Evolutionary conservation across 1,139 yeast genomes (phyloP).

Genomic region (Debaryomyces singareniensis): DNA sequence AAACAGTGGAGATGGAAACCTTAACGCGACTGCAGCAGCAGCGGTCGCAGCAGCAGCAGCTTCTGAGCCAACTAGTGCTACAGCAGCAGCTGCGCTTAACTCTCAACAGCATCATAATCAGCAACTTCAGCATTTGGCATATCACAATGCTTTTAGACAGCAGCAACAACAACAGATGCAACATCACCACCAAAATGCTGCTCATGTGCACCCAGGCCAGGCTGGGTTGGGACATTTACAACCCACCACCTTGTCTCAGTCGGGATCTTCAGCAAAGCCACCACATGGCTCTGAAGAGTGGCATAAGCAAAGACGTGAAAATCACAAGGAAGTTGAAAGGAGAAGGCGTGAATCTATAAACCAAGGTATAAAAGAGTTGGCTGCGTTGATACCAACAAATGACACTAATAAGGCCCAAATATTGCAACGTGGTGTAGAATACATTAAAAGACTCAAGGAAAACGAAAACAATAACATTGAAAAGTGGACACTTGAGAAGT

Average conservation of each 20-base stretch:
- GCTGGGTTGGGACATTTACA: conserved; percentile 12
- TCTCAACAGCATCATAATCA: conserved; percentile 15
- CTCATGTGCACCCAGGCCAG: conserved; percentile 7
- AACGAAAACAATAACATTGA: conserved; percentile 84
- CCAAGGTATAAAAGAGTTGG: conserved; percentile 79
- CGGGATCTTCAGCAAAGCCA: conserved; percentile 37
- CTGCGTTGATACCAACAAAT: conserved; percentile 75
- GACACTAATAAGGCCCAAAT: conserved; percentile 92
- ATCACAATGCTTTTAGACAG: conserved; percentile 25
- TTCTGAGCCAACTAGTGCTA: conserved; percentile 10
- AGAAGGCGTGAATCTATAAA: conserved; percentile 92
- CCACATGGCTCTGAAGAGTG: conserved; percentile 77
- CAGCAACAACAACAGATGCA: conserved; percentile 12
- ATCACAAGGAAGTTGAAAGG: conserved; percentile 96
- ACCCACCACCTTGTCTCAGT: conserved; percentile 30
- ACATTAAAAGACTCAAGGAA: conserved; percentile 80
- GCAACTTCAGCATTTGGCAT: conserved; percentile 22
- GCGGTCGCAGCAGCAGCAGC: conserved; percentile 28
- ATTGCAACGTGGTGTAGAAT: conserved; percentile 80
- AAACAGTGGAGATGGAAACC: conserved; percentile 11
- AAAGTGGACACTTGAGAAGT: conserved; percentile 90
- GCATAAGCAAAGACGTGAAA: conserved; percentile 79
- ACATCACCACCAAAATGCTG: conserved; percentile 9
- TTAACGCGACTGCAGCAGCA: conserved; percentile 23
- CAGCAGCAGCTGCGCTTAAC: conserved; percentile 16